phyloP scores from a whole-genome alignment of 106 monocot species.

The Iris macrosiphon region DNA sequence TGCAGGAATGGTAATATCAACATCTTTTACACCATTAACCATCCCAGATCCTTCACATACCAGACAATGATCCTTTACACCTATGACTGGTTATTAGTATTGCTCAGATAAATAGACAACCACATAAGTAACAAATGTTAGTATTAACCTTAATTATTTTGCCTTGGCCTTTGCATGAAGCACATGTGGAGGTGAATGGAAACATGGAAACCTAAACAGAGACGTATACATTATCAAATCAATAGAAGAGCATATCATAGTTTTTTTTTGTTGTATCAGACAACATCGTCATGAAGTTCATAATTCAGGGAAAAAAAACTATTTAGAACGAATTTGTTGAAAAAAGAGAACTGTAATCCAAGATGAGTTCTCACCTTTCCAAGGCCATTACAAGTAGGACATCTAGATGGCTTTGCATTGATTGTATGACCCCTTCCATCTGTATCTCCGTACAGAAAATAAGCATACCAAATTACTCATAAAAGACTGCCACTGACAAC shows the following conservation, averaged over 20 bases:
- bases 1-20: conserved; percentile 76
- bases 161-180: conserved; percentile 72
- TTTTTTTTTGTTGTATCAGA: neutral
- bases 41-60: conserved; percentile 73
- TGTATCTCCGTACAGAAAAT: conserved; percentile 21
- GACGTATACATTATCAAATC: conserved; percentile 4
- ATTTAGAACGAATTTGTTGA: too few relatives aligned
- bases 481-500: neutral
- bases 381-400: conserved; percentile 63
- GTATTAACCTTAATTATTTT: conserved; percentile 70
- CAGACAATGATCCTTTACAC: conserved; percentile 55
- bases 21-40: conserved; percentile 58
- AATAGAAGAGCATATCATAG: neutral
- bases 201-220: conserved; percentile 66
- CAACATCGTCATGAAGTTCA: neutral
- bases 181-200: conserved; percentile 82
- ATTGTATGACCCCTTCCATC: conserved; percentile 74
- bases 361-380: conserved; percentile 57
- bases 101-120: neutral
- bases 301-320: too few relatives aligned
- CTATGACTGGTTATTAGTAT: neutral
- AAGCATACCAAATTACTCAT: neutral
- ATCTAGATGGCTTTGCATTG: conserved; percentile 59
- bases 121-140: neutral
- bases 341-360: neutral